Base-by-base conservation (phyloP, 768 basidiomycete species). In the Phanerochaete carnosa region DNA sequence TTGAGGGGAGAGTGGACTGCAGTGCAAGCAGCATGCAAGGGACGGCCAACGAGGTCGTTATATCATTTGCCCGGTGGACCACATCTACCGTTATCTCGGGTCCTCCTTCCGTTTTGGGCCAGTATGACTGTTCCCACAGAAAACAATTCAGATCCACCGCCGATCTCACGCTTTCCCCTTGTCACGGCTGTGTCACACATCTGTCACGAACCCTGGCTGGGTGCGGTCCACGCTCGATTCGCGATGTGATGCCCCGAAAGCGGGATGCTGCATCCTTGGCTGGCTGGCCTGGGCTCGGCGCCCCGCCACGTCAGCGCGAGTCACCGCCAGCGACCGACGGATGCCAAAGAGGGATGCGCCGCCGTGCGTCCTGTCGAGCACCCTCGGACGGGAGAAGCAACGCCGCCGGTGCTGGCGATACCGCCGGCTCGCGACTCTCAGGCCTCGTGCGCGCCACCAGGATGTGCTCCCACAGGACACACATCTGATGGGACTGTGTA, bases 351-450 rank as follows among this genome's bases (percentile, higher is more conserved):
- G 33, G 45, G 45, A 46, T 19, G 45, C 8, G 45, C 45, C 19
- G 8, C 45, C 45, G 19, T 25, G 5, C n/a, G n/a, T n/a, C n/a
- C n/a, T n/a, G n/a, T n/a, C n/a, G 3, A 4, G 30, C n/a, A 35
- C 52, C 52, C 52, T 54, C 52, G 52, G 52, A 33, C 52, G 52
- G 52, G 52, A 54, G 52, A 54, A 54, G 52, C 52, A 16, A 8
- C 30, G 9, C 52, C 52, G 52, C 52, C 52, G 52, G 32, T 33
- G 29, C 25, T 15, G 2, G 13, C 8, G 12, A n/a, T 16, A 16
- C 8, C 35, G 52, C 52, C 32, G 52, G 28, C 52, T 29, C 30
- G 49, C 26, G 22, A n/a, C n/a, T n/a, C n/a, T n/a, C n/a, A n/a
- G n/a, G n/a, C n/a, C n/a, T n/a, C n/a, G n/a, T n/a, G n/a, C n/a